Evolutionary conservation across 2,329 filamentous ascomycete species (phyloP).

Genomic region (Nemania serpens): DNA sequence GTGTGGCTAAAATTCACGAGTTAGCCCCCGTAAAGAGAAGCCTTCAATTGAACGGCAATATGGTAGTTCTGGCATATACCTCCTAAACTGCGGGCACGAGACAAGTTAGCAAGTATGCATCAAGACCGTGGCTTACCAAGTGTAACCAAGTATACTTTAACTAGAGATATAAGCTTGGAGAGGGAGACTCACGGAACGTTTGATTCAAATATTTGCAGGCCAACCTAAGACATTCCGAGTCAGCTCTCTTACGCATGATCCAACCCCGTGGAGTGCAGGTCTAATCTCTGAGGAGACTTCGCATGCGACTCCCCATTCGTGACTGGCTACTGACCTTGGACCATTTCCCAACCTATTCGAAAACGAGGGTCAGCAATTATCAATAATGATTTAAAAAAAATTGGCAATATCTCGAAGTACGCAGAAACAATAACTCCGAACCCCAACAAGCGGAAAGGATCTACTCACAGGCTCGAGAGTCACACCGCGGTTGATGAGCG

Average conservation of each 20-base stretch:
- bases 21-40: slow-evolving; percentile 9
- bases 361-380: background rate
- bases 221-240: slow-evolving; percentile 51
- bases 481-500: slow-evolving; percentile 62
- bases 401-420: background rate
- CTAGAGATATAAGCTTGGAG: background rate
- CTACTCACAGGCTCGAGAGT: slow-evolving; percentile 76
- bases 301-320: background rate
- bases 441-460: background rate
- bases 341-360: slow-evolving; percentile 78
- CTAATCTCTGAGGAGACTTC: background rate
- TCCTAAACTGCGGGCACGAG: slow-evolving; percentile 13
- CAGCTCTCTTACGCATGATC: background rate
- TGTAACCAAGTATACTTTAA: background rate
- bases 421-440: background rate
- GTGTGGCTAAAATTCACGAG: slow-evolving; percentile 75
- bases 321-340: slow-evolving; percentile 67
- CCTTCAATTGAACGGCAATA: background rate
- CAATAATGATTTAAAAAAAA: background rate
- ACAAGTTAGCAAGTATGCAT: slow-evolving; percentile 3
- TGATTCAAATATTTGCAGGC: slow-evolving; percentile 93
- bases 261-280: no score
- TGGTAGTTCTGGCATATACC: slow-evolving; percentile 11
- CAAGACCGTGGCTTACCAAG: background rate
- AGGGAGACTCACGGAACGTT: slow-evolving; percentile 45